A percentile compares a stretch with the other conserved stretches of the same genome.
Evolutionary conservation across 441 rosid genomes (phyloP).

Genomic region (Iberis amara): DNA sequence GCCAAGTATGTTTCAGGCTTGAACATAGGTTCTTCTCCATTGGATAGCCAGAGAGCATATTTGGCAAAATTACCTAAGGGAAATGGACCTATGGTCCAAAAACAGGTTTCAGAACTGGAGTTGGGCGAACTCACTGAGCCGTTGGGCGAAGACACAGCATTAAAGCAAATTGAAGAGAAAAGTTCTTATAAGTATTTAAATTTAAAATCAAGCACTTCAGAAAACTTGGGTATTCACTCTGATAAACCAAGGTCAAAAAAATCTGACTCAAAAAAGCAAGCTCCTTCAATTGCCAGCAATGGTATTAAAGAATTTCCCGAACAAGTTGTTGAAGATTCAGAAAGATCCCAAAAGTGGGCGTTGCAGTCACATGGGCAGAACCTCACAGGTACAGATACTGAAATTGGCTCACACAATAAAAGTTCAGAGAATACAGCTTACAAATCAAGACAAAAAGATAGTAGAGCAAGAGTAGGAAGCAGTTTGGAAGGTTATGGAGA

Average conservation of each 20-base stretch:
- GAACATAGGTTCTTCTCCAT: slow-evolving; percentile 44
- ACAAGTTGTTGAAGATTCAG: slow-evolving; percentile 43
- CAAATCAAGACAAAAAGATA: slow-evolving; percentile 51
- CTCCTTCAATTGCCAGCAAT: slow-evolving; percentile 39
- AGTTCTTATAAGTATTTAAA: slow-evolving; percentile 54
- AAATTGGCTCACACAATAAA: slow-evolving; percentile 41
- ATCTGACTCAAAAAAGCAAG: slow-evolving; percentile 49
- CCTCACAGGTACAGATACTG: slow-evolving; percentile 38
- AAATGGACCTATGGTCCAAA: slow-evolving; percentile 51
- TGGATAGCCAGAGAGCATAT: slow-evolving; percentile 33
- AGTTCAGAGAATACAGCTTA: slow-evolving; percentile 42
- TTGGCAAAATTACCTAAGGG: slow-evolving; percentile 42
- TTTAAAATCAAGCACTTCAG: slow-evolving; percentile 51
- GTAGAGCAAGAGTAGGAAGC: slow-evolving; percentile 39
- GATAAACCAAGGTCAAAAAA: slow-evolving; percentile 55
- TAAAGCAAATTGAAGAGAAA: slow-evolving; percentile 59
- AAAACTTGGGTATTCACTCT: slow-evolving; percentile 45
- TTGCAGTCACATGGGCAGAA: slow-evolving; percentile 48
- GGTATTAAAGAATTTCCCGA: slow-evolving; percentile 49
- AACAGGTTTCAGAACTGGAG: slow-evolving; percentile 83
- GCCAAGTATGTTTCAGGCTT: slow-evolving; percentile 43
- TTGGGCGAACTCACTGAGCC: slow-evolving; percentile 89
- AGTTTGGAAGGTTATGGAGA: slow-evolving; percentile 66
- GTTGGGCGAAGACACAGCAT: slow-evolving; percentile 45
- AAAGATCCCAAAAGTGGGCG: slow-evolving; percentile 38